Conservation (phyloP, 2,329 filamentous ascomycete genomes). For the Lasiodiplodia gonubiensis region DNA sequence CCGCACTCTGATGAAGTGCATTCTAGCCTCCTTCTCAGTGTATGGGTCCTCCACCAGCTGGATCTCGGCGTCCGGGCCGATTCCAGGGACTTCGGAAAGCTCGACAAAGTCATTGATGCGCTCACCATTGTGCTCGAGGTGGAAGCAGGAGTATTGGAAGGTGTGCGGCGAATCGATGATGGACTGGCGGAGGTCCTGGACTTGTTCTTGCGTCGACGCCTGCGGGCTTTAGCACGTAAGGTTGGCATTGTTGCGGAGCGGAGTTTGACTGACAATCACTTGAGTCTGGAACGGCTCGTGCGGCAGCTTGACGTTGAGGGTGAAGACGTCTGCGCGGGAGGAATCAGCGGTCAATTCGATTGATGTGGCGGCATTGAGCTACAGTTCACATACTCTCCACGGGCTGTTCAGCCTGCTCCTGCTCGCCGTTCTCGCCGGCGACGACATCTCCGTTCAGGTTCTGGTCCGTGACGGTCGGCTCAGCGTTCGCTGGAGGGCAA, state of each 20-base stretch:
- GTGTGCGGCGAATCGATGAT: constrained; percentile 92
- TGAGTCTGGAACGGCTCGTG: constrained; percentile 79
- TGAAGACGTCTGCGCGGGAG: constrained; percentile 60
- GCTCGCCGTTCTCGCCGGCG: constrained; percentile 29
- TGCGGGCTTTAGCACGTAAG: constrained; percentile 48
- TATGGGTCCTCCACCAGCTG: constrained; percentile 91
- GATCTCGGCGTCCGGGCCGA: constrained; percentile 78
- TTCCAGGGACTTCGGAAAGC: constrained; percentile 83
- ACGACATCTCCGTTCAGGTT: constrained; percentile 32
- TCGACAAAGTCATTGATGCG: constrained; percentile 95
- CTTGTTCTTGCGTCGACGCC: constrained; percentile 92
- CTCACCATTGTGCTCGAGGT: constrained; percentile 87
- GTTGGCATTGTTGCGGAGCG: constrained; percentile 32
- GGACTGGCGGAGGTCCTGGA: constrained; percentile 95
- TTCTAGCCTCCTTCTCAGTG: constrained; percentile 95
- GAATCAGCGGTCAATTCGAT: not conserved
- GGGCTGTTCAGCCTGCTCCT: constrained; percentile 38
- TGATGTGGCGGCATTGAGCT: not conserved
- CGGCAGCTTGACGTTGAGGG: constrained; percentile 80
- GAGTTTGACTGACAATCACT: constrained; percentile 69
- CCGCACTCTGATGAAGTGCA: constrained; percentile 88
- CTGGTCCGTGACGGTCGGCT: constrained; percentile 37
- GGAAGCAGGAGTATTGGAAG: constrained; percentile 98
- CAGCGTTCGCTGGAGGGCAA: constrained; percentile 36
- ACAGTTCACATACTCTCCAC: constrained; percentile 40